These are phyloP conservation scores for Rhytidhysteron rufulum DNA, from an alignment of 2,329 filamentous ascomycete genomes.

Conservation along the genomic window DNA sequence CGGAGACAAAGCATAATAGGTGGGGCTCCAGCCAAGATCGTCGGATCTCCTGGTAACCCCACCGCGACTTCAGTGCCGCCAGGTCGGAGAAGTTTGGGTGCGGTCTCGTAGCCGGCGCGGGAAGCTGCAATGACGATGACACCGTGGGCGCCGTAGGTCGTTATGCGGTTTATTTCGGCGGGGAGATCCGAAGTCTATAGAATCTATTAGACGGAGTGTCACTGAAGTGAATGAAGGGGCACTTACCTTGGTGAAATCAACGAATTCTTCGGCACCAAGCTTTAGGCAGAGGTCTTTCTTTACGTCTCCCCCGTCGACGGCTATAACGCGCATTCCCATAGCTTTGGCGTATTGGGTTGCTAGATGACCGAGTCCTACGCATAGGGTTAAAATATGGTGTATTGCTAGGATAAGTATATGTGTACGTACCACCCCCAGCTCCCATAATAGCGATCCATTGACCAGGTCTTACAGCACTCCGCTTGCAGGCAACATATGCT, in stretches of 20 bases:
- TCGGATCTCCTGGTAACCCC: conserved; percentile 77
- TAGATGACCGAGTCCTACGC: conserved; percentile 72
- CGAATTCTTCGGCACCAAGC: conserved; percentile 68
- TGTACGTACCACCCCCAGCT: conserved; percentile 78
- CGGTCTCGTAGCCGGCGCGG: conserved; percentile 95
- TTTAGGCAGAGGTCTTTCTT: conserved; percentile 66
- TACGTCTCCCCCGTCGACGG: conserved; percentile 78
- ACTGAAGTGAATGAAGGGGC: too few relatives aligned
- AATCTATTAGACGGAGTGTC: conserved; percentile 72
- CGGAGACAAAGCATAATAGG: conserved; percentile 84
- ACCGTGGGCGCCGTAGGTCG: conserved; percentile 83
- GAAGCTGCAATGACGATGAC: conserved; percentile 80
- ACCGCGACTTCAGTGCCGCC: conserved; percentile 83
- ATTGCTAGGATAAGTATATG: too few relatives aligned
- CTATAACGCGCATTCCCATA: conserved; percentile 78
- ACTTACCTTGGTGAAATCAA: conserved; percentile 85
- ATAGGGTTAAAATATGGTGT: too few relatives aligned
- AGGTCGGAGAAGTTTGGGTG: conserved; percentile 79
- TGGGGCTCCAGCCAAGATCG: conserved; percentile 76
- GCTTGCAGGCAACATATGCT: conserved; percentile 89
- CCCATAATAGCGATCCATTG: conserved; percentile 81
- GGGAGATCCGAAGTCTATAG: conserved; percentile 81
- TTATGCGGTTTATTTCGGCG: conserved; percentile 71
- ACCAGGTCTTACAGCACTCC: conserved; percentile 69
- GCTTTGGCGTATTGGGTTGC: conserved; percentile 86